These are phyloP conservation scores for Botrytis squamosa DNA, from an alignment of 2,329 filamentous ascomycete species.

Conservation along the genomic window DNA sequence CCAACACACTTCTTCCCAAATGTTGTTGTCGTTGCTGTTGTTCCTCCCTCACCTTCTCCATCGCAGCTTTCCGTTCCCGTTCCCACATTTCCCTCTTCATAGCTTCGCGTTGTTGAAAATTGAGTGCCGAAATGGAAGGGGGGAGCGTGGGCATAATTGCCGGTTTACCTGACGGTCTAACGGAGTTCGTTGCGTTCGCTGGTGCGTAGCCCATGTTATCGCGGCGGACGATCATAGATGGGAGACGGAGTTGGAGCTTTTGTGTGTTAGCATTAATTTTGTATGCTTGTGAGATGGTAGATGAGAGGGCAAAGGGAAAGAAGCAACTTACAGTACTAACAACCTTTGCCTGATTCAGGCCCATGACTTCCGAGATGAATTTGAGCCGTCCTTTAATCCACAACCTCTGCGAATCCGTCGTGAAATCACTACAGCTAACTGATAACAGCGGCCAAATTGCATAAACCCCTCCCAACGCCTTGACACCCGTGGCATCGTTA, in stretches of 20 bases:
- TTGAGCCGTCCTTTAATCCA: slow-evolving; percentile 55
- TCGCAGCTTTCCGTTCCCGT: slow-evolving; percentile 43
- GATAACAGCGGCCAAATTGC: slow-evolving; percentile 58
- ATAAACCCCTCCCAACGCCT: slow-evolving; percentile 58
- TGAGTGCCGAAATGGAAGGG: background rate
- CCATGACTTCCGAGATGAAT: slow-evolving; percentile 55
- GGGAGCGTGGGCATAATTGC: slow-evolving; percentile 11
- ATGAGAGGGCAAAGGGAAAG: background rate
- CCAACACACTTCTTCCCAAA: background rate
- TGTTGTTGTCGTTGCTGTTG: slow-evolving; percentile 18
- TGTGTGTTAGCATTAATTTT: slow-evolving; percentile 11
- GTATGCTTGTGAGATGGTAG: background rate
- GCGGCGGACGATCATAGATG: slow-evolving; percentile 57
- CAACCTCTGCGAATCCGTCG: slow-evolving; percentile 56
- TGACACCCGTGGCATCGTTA: slow-evolving; percentile 39
- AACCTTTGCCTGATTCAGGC: slow-evolving; percentile 58
- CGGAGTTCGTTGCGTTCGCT: background rate
- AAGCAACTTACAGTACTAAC: slow-evolving; percentile 49
- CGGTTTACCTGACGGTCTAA: background rate
- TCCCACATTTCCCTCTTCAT: slow-evolving; percentile 49
- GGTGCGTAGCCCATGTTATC: slow-evolving; percentile 33
- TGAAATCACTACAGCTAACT: slow-evolving; percentile 56
- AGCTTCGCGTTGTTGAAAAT: slow-evolving; percentile 49
- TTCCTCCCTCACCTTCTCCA: slow-evolving; percentile 29
- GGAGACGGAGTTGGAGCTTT: slow-evolving; percentile 57